phyloP scores from a whole-genome alignment of 2,329 filamentous ascomycete species.

The Claviceps capensis region DNA sequence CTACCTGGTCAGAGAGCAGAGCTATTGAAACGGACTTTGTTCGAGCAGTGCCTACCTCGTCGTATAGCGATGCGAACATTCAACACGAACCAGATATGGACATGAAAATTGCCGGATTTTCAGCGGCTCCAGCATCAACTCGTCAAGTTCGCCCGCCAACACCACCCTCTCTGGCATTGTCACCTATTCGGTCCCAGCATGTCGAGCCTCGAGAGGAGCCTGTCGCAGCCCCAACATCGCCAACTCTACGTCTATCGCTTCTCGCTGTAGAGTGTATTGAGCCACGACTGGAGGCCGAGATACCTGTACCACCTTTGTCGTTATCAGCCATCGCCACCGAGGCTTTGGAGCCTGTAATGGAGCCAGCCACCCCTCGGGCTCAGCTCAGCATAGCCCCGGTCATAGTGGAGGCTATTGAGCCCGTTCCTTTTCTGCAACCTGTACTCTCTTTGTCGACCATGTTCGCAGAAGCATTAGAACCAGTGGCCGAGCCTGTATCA shows the following conservation, averaged over 20 bases:
- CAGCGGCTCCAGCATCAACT: conserved; percentile 35
- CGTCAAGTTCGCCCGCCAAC: conserved; percentile 16
- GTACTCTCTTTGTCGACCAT: conserved; percentile 15
- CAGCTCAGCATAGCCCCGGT: conserved; percentile 19
- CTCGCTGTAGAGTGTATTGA: conserved; percentile 18
- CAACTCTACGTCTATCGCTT: conserved; percentile 15
- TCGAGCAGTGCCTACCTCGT: conserved; percentile 32
- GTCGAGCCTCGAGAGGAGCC: conserved; percentile 30
- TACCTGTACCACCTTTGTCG: conserved; percentile 12
- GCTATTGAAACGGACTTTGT: conserved; percentile 16
- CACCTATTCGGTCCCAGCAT: conserved; percentile 28
- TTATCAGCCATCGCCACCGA: conserved; percentile 20
- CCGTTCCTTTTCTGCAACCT: conserved; percentile 1
- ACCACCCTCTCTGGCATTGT: conserved; percentile 27
- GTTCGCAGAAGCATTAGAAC: conserved; percentile 13
- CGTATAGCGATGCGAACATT: conserved; percentile 39
- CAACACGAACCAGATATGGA: conserved; percentile 38
- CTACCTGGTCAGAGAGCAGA: conserved; percentile 14
- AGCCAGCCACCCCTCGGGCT: conserved; percentile 9
- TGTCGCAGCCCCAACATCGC: conserved; percentile 16
- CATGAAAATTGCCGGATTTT: conserved; percentile 39
- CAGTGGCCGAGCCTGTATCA: conserved; percentile 13
- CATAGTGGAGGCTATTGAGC: conserved; percentile 17
- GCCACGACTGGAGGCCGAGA: conserved; percentile 14
- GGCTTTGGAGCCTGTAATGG: conserved; percentile 20